Percentiles rank a stretch among this genome's conserved stretches.
Conservation (phyloP, 805 yeast species). For the Kockiozyma suomiensis region DNA sequence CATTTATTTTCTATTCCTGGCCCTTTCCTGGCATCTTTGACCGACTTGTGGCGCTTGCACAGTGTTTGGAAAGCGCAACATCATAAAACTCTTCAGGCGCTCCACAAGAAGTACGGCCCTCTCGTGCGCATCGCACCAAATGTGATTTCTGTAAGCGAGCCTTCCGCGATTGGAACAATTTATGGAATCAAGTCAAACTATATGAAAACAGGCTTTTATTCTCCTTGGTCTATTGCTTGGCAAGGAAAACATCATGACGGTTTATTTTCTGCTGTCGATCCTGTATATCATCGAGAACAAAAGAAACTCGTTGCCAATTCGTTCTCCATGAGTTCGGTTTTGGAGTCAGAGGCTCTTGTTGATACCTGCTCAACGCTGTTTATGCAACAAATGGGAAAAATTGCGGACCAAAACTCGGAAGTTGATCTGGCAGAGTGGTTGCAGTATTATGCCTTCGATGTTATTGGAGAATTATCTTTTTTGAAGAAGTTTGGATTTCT, state of each 20-base stretch:
- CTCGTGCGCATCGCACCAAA: conserved; percentile 62
- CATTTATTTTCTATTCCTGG: conserved; percentile 53
- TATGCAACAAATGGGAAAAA: background rate
- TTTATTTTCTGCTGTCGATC: background rate
- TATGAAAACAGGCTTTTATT: background rate
- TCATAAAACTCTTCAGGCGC: conserved; percentile 50
- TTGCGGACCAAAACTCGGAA: background rate
- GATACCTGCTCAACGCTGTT: background rate
- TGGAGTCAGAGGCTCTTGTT: background rate
- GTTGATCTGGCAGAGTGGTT: background rate
- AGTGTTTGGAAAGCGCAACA: conserved; percentile 54
- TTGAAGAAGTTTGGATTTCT: background rate
- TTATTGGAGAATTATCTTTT: background rate
- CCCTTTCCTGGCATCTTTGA: conserved; percentile 54
- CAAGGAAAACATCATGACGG: conserved; percentile 19
- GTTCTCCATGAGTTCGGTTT: background rate
- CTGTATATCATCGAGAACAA: conserved; percentile 1
- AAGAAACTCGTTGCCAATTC: background rate
- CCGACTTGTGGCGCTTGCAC: conserved; percentile 48
- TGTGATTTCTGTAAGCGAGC: conserved; percentile 61
- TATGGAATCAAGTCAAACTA: conserved; percentile 42
- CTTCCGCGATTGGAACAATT: conserved; percentile 54
- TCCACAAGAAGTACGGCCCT: conserved; percentile 63
- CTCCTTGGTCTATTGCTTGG: background rate
- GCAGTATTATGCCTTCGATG: conserved; percentile 4